Percentiles rank a stretch among this genome's conserved stretches.
phyloP scores from a whole-genome alignment of 768 basidiomycete species.

The Mycena haematopus region DNA sequence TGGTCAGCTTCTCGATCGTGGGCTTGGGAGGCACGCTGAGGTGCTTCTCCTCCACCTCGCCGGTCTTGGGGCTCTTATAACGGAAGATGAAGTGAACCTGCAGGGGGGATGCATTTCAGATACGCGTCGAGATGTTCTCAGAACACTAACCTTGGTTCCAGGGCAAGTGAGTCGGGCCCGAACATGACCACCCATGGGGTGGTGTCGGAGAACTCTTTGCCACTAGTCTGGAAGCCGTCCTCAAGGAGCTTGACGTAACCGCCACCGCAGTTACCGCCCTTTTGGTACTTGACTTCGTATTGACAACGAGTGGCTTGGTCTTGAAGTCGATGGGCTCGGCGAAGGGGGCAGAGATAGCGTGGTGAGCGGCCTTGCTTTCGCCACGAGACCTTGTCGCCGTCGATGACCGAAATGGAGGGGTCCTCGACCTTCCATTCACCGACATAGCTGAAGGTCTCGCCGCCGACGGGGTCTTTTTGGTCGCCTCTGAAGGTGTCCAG shows the following conservation, averaged over 20 bases:
- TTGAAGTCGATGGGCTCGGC: slow-evolving; percentile 76
- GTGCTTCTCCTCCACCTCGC: slow-evolving; percentile 97
- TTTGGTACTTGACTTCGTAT: slow-evolving; percentile 99
- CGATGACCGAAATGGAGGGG: slow-evolving; percentile 73
- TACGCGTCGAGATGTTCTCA: not conserved
- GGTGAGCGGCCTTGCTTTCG: slow-evolving; percentile 97
- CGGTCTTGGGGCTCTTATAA: slow-evolving; percentile 91
- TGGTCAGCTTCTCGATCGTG: slow-evolving; percentile 87
- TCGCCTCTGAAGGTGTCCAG: slow-evolving; percentile 97
- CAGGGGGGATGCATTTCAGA: slow-evolving; percentile 6
- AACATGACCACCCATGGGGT: slow-evolving; percentile 98
- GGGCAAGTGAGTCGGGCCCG: slow-evolving; percentile 95
- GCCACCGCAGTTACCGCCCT: slow-evolving; percentile 98
- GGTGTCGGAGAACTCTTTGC: slow-evolving; percentile 92
- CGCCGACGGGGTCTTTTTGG: slow-evolving; percentile 96
- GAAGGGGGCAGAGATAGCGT: slow-evolving; percentile 97
- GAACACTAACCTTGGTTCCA: slow-evolving; percentile 74
- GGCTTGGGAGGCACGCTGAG: slow-evolving; percentile 82
- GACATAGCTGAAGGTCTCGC: slow-evolving; percentile 97
- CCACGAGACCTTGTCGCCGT: slow-evolving; percentile 92
- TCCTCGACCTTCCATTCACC: slow-evolving; percentile 98
- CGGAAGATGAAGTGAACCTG: slow-evolving; percentile 99
- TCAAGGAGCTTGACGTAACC: slow-evolving; percentile 97
- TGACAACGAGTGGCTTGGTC: slow-evolving; percentile 91
- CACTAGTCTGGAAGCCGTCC: slow-evolving; percentile 91